Evolutionary conservation across 169 alveolate species (phyloP), one percentile per base, ranked within the genome.

Genomic region (Cryptosporidium sp.): DNA sequence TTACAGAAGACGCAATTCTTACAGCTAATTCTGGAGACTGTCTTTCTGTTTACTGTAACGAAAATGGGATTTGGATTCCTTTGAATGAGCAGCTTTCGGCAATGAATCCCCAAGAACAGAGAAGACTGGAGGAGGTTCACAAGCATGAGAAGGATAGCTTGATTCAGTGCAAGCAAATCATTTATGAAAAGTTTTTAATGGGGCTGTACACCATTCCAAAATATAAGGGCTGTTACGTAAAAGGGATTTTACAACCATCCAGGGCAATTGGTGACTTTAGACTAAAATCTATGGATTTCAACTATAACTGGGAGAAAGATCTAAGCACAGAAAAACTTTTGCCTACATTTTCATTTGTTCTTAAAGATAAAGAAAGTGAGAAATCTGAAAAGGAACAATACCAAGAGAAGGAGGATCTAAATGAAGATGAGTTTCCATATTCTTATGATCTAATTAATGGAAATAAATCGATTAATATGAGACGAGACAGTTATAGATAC

Each of bases 1-100:
- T 80, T 21, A 80, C 89, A n/a, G 68, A 80, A 14, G 62, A 62
- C 45, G 89, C 80, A 23, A 80, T 80, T 59, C 48, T 80, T 0
- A 80, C 89, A n/a, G 89, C 89, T 1, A 80, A 80, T 62, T 80
- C 89, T 0, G 89, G 89, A 5, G 89, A 80, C n/a, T 80, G 89
- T 43, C 9, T 80, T 1, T 59, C 89, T 18, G 59, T 80, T 9
- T 80, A 43, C 35, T 80, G 89, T 23, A 65, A 50, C 21, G 75
- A 65, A 23, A 67, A 29, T 41, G 89, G 89, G 51, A 21, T 80
- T 33, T 80, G 89, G 71, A 35, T 80, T 7, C 89, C 89, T 18
- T 58, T 80, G 80, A 80, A 80, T 65, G 89, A 80, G 23, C 89
- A 80, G 69, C 75, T 80, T n/a, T 80, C 89, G 2, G 89, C 89